These are phyloP conservation scores for Pseudozyma sp. DNA, from an alignment of 1,284 basidiomycete species.

Conservation along the genomic window DNA sequence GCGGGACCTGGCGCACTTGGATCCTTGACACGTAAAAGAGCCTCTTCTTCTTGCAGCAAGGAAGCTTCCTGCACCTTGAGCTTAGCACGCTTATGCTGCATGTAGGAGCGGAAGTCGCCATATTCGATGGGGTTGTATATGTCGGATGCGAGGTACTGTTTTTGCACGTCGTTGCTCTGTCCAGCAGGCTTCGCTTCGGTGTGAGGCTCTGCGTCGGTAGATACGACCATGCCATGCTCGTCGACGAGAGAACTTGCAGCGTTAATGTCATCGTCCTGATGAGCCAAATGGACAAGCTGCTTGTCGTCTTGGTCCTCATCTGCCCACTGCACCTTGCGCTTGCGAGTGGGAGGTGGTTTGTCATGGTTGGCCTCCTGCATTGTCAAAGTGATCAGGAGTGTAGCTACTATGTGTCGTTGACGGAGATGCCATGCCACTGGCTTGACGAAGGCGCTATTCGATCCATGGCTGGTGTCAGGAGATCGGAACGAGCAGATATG, in stretches of 20 bases:
- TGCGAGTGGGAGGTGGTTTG: conserved; percentile 10
- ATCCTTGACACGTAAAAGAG: conserved; percentile 18
- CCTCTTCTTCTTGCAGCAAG: conserved; percentile 49
- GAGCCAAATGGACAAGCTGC: not conserved
- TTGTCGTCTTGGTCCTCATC: conserved; percentile 28
- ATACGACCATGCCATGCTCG: conserved; percentile 31
- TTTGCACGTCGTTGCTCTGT: conserved; percentile 9
- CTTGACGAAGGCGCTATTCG: not conserved
- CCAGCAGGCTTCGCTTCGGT: not conserved
- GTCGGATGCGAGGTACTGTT: conserved; percentile 31
- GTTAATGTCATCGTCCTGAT: not conserved
- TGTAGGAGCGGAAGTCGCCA: conserved; percentile 86
- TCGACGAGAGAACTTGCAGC: conserved; percentile 10
- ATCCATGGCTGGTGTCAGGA: no score
- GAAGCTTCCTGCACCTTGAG: conserved; percentile 61
- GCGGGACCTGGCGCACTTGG: not conserved
- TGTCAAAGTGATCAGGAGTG: no score
- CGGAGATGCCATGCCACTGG: no score
- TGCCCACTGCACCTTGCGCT: conserved; percentile 51
- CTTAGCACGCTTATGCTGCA: conserved; percentile 88
- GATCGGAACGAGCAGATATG: no score
- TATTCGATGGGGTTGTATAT: conserved; percentile 82
- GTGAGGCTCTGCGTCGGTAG: not conserved
- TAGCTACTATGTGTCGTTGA: no score
- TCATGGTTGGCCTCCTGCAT: conserved; percentile 1